Conservation (phyloP, 305 asterid species). For the Fraxinus greggii region DNA sequence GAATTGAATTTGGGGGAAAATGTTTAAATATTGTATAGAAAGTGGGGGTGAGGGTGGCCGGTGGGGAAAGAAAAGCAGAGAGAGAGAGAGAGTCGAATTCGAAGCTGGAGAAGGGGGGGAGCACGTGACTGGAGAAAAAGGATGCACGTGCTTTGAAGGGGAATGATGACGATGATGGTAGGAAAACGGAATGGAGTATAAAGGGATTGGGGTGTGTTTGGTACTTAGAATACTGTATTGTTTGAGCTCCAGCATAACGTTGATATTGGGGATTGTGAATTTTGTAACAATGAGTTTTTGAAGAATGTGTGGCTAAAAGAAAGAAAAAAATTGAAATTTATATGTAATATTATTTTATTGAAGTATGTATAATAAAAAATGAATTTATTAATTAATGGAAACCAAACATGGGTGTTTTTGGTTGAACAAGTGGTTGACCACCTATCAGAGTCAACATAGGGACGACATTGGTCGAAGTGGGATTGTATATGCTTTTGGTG, state of each 20-base stretch:
- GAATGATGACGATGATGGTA: conserved; percentile 25
- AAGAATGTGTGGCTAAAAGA: too few species aligned
- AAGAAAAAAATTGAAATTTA: too few species aligned
- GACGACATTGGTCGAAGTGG: neutral
- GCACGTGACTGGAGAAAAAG: conserved; percentile 40
- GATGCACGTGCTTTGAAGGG: conserved; percentile 42
- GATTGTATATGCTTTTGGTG: neutral
- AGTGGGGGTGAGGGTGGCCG: conserved; percentile 13
- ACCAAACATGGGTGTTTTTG: neutral
- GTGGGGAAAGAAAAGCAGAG: neutral
- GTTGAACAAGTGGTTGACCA: neutral
- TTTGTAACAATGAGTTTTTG: too few species aligned
- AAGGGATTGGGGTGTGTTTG: conserved; percentile 12
- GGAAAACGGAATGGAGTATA: conserved; percentile 9
- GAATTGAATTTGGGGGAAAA: neutral
- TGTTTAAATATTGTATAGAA: conserved; percentile 18
- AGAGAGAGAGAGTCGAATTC: neutral
- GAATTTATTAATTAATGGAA: too few species aligned
- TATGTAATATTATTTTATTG: too few species aligned
- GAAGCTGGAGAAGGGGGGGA: conserved; percentile 30
- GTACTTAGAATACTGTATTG: neutral
- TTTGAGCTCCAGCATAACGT: too few species aligned
- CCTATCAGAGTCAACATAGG: neutral
- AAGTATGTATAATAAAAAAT: too few species aligned
- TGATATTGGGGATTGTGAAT: too few species aligned